Evolutionary conservation across 306 rosid species (phyloP), one percentile per base, ranked within the genome.

Genomic region (Adenanthera pavonina): DNA sequence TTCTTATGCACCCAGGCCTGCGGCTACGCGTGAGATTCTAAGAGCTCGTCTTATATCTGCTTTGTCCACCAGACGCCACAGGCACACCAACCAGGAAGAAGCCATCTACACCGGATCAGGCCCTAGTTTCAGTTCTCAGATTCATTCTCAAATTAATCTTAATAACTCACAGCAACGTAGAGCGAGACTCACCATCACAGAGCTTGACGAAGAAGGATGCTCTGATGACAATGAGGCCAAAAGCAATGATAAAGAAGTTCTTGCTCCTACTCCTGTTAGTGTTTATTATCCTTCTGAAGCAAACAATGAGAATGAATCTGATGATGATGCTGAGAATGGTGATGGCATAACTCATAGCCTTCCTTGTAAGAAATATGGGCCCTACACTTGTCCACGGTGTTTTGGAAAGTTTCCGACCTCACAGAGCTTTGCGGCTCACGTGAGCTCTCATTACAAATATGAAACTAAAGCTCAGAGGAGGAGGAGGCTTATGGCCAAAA

Each of bases 371-470:
- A 82, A 82, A 11, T 35, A 76, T 16, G 85, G 85, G 8, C 85
- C 81, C 0, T 82, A 82, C 68, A 76, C 78, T 1, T 82, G 85
- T 14, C 41, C 78, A 0, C 69, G 62, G 57, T 82, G 85, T 20
- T 36, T 2, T 0, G 10, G 30, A 0, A 38, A 59, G 73, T 76
- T 69, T n/a, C 5, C 4, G 3, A 76, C 74, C 0, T 82, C 85
- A 11, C 81, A 82, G 4, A 7, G 1, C 1, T 82, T 82, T 76
- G 85, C 85, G 2, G 48, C 73, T 34, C 81, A 82, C 6, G 85
- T 48, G 59, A 52, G 68, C 75, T 47, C 49, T 11, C 85, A 82
- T 34, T 76, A 82, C 48, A 82, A 51, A 46, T 25, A 38, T 7
- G 85, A 82, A 36, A 69, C 41, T 7, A 51, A 38, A 40, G 62